Evolutionary conservation across 352 stramenopile species (phyloP).

Genomic region (Phytopythium kandeliae): DNA sequence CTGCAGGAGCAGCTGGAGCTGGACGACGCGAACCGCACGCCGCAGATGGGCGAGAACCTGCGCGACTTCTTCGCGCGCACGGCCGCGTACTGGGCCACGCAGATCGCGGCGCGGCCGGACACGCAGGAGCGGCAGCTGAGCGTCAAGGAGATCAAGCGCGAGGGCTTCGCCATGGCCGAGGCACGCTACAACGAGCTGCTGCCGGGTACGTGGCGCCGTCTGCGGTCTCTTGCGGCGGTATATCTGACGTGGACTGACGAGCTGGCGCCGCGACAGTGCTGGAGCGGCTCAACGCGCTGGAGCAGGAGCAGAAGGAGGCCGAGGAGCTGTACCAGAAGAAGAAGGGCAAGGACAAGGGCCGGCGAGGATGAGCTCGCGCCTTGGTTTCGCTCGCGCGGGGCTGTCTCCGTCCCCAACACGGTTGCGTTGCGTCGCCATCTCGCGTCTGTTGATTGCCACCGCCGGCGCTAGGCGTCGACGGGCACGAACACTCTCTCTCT

Average conservation of each 20-base stretch:
- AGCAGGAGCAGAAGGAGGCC: conserved; percentile 72
- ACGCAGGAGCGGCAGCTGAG: conserved; percentile 66
- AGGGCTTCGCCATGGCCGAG: conserved; percentile 70
- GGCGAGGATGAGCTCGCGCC: conserved; percentile 38
- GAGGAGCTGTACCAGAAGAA: conserved; percentile 72
- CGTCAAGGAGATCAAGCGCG: conserved; percentile 85
- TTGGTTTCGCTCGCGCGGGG: too few relatives aligned
- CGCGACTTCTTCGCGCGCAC: conserved; percentile 87
- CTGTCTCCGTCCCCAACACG: background rate
- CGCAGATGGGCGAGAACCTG: conserved; percentile 78
- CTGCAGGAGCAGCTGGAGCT: conserved; percentile 75
- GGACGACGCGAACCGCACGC: conserved; percentile 61
- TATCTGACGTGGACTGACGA: too few relatives aligned
- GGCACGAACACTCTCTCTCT: too few relatives aligned
- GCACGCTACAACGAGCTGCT: conserved; percentile 77
- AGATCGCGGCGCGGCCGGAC: conserved; percentile 52
- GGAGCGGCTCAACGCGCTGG: conserved; percentile 73
- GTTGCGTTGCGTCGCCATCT: background rate
- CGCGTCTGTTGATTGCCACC: background rate
- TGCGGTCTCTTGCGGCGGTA: too few relatives aligned
- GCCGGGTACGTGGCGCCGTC: conserved; percentile 57
- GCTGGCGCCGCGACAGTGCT: conserved; percentile 62
- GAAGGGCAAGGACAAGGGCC: conserved; percentile 73
- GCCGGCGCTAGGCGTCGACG: too few relatives aligned
- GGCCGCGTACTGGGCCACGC: conserved; percentile 53